These are phyloP conservation scores for Cardamine chenopodiifolia DNA, from an alignment of 345 rosid species.

Conservation along the genomic window DNA sequence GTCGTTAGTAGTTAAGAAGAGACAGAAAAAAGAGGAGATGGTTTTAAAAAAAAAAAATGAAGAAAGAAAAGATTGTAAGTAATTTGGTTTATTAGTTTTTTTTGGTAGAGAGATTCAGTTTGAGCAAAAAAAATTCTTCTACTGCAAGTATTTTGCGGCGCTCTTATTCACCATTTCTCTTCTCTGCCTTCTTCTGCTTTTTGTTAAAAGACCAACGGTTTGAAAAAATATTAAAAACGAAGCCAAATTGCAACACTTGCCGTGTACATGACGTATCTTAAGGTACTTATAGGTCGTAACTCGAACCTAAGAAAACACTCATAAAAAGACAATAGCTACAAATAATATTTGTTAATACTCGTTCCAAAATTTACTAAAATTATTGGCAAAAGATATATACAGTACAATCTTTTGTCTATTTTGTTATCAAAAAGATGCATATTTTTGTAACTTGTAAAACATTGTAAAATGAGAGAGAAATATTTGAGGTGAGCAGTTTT, in stretches of 20 bases:
- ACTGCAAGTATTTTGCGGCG: constrained; percentile 20
- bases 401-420: not conserved
- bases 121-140: constrained; percentile 25
- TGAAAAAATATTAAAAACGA: not conserved
- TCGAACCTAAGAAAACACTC: not conserved
- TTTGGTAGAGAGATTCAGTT: constrained; percentile 29
- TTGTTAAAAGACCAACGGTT: not conserved
- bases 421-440: not conserved
- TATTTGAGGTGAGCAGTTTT: constrained; percentile 19
- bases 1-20: constrained; percentile 38
- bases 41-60: not conserved
- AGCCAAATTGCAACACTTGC: constrained; percentile 5
- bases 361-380: not conserved
- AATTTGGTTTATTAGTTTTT: constrained; percentile 44
- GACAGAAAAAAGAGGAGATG: constrained; percentile 29
- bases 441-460: not conserved
- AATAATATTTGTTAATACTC: not conserved
- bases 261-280: not conserved
- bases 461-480: constrained; percentile 33
- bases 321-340: not conserved
- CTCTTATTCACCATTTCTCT: not conserved
- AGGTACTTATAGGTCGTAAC: not conserved
- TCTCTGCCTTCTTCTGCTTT: not conserved
- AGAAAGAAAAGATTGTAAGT: constrained; percentile 50
- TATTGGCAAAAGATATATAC: not conserved